Conservation (phyloP, 306 rosid genomes). For the Sicyos baderoa region DNA sequence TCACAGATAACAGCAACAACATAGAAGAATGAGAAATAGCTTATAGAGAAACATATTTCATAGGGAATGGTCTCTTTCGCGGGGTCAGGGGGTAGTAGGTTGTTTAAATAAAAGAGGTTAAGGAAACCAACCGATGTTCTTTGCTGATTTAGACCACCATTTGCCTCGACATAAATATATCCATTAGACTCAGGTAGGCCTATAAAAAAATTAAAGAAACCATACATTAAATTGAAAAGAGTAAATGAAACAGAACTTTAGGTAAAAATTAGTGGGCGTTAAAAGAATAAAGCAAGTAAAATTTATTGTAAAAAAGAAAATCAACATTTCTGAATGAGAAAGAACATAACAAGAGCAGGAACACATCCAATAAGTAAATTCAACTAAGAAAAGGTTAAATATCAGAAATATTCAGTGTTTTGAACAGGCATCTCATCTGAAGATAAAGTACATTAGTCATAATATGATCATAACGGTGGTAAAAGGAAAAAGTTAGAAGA, state of each 20-base stretch:
- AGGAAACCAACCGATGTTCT: conserved; percentile 73
- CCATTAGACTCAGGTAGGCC: conserved; percentile 88
- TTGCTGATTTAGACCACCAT: conserved; percentile 96
- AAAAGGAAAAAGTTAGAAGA: neutral
- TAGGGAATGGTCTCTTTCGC: conserved; percentile 17
- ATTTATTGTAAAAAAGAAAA: neutral
- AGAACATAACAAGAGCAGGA: neutral
- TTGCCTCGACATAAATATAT: conserved; percentile 86
- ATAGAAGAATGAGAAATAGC: conserved; percentile 20
- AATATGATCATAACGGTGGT: neutral
- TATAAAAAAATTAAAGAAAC: conserved; percentile 27
- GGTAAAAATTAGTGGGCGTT: neutral
- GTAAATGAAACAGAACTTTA: neutral
- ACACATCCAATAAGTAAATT: neutral
- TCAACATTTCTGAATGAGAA: neutral
- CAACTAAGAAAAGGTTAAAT: neutral
- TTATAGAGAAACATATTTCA: conserved; percentile 1
- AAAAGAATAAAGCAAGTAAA: neutral
- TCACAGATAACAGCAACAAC: conserved; percentile 24
- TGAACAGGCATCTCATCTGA: neutral
- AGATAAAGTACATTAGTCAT: neutral
- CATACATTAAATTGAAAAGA: conserved; percentile 17
- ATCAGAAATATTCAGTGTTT: neutral
- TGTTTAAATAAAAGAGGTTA: conserved; percentile 13
- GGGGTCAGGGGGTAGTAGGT: neutral